These are phyloP conservation scores for Sordaria brevicollis DNA, from an alignment of 495 filamentous ascomycete genomes.

Conservation along the genomic window DNA sequence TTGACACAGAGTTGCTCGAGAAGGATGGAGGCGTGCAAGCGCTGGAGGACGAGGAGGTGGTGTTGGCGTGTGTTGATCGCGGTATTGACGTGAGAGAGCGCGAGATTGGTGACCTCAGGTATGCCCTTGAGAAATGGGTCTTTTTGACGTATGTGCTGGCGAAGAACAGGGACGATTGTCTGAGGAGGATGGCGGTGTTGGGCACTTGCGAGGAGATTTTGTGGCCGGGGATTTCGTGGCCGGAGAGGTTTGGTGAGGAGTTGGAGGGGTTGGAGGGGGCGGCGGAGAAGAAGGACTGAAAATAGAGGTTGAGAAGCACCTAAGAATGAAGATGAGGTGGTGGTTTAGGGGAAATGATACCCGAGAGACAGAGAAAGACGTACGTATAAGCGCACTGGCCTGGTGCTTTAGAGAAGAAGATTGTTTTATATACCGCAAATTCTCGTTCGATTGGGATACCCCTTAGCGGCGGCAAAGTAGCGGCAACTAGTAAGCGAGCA, in stretches of 20 bases:
- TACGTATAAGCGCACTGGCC: not conserved
- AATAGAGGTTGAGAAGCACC: no score
- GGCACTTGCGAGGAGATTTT: not conserved
- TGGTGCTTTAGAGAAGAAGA: no score
- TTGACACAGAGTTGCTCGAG: conserved; percentile 25
- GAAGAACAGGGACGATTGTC: not conserved
- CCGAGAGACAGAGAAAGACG: not conserved
- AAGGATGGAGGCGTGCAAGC: conserved; percentile 23
- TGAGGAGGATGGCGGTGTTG: conserved; percentile 6
- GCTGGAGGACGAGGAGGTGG: conserved; percentile 31
- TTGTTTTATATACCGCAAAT: no score
- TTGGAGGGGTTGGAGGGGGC: not conserved
- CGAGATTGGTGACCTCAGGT: conserved; percentile 16
- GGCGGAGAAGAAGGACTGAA: not conserved
- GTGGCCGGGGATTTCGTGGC: not conserved
- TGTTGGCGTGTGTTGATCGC: conserved; percentile 31
- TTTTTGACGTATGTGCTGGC: conserved; percentile 4
- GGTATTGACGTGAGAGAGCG: conserved; percentile 26
- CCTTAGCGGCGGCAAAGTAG: no score
- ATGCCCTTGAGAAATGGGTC: conserved; percentile 25
- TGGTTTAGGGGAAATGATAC: not conserved
- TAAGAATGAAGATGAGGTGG: no score
- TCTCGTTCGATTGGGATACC: no score
- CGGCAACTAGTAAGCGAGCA: no score
- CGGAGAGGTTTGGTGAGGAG: conserved; percentile 1